Evolutionary conservation across 345 rosid genomes (phyloP).

Genomic region (Eucalyptus pumila): DNA sequence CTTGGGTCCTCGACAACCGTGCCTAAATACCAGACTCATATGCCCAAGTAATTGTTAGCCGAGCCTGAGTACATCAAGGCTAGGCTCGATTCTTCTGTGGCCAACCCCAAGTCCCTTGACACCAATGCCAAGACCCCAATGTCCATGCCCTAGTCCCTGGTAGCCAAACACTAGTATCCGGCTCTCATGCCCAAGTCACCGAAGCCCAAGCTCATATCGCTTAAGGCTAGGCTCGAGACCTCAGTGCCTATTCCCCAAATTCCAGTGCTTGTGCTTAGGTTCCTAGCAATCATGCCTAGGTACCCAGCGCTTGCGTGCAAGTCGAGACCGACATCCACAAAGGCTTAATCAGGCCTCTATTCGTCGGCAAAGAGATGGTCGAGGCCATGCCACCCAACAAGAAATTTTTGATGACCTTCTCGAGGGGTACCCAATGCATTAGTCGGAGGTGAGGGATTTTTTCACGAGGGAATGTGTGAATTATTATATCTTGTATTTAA

Average conservation of each 20-base stretch:
- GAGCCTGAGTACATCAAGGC: not conserved
- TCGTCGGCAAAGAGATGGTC: too few relatives aligned
- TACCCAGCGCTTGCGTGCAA: not conserved
- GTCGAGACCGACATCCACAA: accelerated
- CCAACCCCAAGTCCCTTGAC: not conserved
- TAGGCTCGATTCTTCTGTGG: accelerated
- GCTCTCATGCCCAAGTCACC: not conserved
- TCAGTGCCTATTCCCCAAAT: not conserved
- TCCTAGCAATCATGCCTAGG: not conserved
- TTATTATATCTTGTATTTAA: too few relatives aligned
- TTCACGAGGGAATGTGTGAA: too few relatives aligned
- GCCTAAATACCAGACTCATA: not conserved
- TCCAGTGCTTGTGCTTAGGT: accelerated
- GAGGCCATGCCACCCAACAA: too few relatives aligned
- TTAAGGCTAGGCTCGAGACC: not conserved
- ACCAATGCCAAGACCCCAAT: not conserved
- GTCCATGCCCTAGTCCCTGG: accelerated
- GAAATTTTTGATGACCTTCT: too few relatives aligned
- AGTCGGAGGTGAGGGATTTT: accelerated
- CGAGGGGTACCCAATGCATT: too few relatives aligned
- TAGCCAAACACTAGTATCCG: accelerated
- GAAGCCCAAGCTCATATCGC: accelerated
- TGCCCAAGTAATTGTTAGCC: not conserved
- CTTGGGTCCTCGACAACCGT: accelerated
- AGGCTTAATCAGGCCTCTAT: too few relatives aligned